Percentiles rank a stretch among this genome's conserved stretches.
Conservation (phyloP, 2,329 filamentous ascomycete species). For the Botrytis fabae region DNA sequence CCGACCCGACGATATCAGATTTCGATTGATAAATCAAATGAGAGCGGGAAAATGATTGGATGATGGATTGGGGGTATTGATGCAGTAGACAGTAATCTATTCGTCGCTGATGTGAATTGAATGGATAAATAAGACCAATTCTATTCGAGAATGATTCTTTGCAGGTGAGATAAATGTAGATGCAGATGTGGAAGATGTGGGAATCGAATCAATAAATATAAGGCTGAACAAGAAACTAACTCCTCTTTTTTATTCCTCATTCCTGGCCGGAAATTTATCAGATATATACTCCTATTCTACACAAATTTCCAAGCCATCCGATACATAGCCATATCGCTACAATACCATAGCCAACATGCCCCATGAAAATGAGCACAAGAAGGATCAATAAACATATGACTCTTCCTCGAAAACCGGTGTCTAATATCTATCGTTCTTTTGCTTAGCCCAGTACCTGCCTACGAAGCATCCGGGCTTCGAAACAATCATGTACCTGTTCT, state of each 20-base stretch:
- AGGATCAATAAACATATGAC: slow-evolving; percentile 25
- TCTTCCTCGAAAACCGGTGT: slow-evolving; percentile 4
- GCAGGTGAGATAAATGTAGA: neutral
- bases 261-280: slow-evolving; percentile 2
- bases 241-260: neutral
- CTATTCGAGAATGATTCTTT: slow-evolving; percentile 1
- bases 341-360: neutral
- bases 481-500: slow-evolving; percentile 11
- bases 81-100: slow-evolving; percentile 13
- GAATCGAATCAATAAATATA: slow-evolving; percentile 14
- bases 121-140: neutral
- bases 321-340: neutral
- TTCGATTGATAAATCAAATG: slow-evolving; percentile 7
- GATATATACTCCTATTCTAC: slow-evolving; percentile 10
- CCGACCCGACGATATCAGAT: neutral
- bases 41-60: slow-evolving; percentile 7
- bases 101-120: neutral
- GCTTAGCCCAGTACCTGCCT: slow-evolving; percentile 1
- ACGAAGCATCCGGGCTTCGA: neutral
- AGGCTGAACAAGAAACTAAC: slow-evolving; percentile 17
- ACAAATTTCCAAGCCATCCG: neutral
- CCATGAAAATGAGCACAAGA: slow-evolving; percentile 10
- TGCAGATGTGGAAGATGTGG: neutral
- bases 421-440: neutral
- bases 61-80: neutral